Evolutionary conservation across 2,329 filamentous ascomycete species (phyloP), one percentile per base, ranked within the genome.

Genomic region (Ceratocystis albifundus): DNA sequence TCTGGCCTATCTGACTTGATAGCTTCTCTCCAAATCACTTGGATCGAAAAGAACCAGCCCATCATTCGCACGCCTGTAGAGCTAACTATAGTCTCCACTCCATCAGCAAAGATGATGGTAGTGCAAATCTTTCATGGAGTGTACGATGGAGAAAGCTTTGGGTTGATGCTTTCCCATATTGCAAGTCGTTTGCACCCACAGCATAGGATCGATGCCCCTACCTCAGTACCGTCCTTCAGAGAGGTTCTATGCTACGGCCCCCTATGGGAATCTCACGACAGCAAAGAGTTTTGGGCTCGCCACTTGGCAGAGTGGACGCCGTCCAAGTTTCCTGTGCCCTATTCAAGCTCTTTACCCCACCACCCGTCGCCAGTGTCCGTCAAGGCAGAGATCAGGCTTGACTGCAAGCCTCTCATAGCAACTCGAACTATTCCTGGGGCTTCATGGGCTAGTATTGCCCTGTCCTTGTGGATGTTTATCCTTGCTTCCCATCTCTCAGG

Each of bases 71-170:
- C 73, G 5, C 86, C 86, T 0, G 72, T 88, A 3, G 78, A 84
- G 65, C 69, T 85, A 1, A 72, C 81, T 1, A 65, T 80, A 0
- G 68, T 83, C 1, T 66, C 70, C 0, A 61, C 4, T 64, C 67
- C 0, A 69, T 69, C 0, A 70, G 70, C 1, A 71, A 71, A 5
- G 69, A 79, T 0, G 17, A 74, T 96, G 41, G 75, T 80, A 1
- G 71, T 96, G 1, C 82, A 88, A 59, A 85, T 95, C 0, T 96
- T 96, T 75, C 92, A 96, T 73, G 90, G 83, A 0, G 74, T 96
- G 0, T 96, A 96, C 71, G 92, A 96, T 74, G 92, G 90, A 1
- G 87, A 83, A 69, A 93, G 90, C 68, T 81, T 96, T 48, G 80
- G 82, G 1, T 74, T 90, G 28, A 79, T 96, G 48, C 79, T 96